Evolutionary conservation across 176 grass and related monocot species (phyloP), one percentile per base, ranked within the genome.

Genomic region (Triticum urartu): DNA sequence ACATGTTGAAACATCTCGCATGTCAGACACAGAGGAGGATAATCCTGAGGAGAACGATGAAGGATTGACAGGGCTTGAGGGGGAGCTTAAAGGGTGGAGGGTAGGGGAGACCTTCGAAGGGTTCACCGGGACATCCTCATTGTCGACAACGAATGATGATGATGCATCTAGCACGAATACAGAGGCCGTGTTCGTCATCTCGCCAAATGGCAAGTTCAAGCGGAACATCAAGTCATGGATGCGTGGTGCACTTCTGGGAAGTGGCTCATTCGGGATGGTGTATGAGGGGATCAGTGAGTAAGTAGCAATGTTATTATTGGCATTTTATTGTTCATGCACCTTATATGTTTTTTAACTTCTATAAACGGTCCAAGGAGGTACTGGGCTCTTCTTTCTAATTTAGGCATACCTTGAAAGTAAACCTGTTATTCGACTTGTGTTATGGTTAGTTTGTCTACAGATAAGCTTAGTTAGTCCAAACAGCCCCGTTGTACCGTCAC

Each of bases 211-310:
- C 74, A 91, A 79, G 76, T 88, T 96, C 75, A 96, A 91, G 88
- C 87, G 83, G 30, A 94, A 73, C 87, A 96, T 99, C 33, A 94
- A 87, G 85, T 90, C 90, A 48, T 99, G 97, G 97, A 88, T 81
- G 84, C 89, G 84, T 35, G 97, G 97, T 43, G 84, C 64, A 40
- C 94, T 89, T 65, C 86, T 99, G 43, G 97, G 97, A 56, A 94
- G 89, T 14, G 97, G 97, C 72, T 99, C 97, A 10, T 99, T 93
- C 11, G 97, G 97, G 21, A 87, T 65, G 17, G 97, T 99, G 79
- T 96, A 93, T n/a, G 94, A 99, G 80, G 97, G 89, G 62, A 96
- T 96, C 75, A 99, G 94, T 74, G 97, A 99, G 97, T 99, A 96
- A 99, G 97, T 96, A 40, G 26, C 15, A 43, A 52, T 79, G 73